phyloP scores from a whole-genome alignment of 257 asterid genomes.

The Oldenlandia corymbosa region DNA sequence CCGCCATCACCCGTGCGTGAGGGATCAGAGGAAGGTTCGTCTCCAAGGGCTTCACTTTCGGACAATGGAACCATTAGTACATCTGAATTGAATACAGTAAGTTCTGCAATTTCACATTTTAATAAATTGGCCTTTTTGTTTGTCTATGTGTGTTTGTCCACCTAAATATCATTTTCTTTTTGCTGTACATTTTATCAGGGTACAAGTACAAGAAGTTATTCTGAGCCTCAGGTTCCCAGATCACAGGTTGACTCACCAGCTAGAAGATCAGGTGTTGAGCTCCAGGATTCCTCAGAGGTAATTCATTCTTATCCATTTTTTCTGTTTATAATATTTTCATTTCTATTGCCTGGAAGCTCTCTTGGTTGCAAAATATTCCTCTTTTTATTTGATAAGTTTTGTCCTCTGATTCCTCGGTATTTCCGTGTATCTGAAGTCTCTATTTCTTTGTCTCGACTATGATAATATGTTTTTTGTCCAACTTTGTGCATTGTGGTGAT shows the following conservation, averaged over 20 bases:
- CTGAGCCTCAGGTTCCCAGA: constrained; percentile 57
- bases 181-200: constrained; percentile 30
- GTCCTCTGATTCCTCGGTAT: not conserved
- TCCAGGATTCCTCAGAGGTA: constrained; percentile 73
- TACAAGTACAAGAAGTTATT: constrained; percentile 38
- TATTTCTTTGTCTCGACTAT: not conserved
- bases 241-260: constrained; percentile 52
- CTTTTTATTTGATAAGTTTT: not conserved
- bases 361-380: no score
- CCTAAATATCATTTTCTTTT: not conserved
- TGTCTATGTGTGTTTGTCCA: not conserved
- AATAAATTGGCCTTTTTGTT: not conserved
- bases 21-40: constrained; percentile 95
- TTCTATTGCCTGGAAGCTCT: not conserved
- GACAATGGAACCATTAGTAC: constrained; percentile 63
- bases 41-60: constrained; percentile 86
- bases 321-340: not conserved
- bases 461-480: not conserved
- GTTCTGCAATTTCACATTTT: constrained; percentile 22
- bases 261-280: constrained; percentile 46
- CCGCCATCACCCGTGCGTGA: constrained; percentile 93
- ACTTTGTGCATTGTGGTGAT: not conserved
- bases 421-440: not conserved
- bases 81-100: constrained; percentile 61
- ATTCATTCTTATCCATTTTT: constrained; percentile 13